Evolutionary conservation across 306 rosid species (phyloP).

Genomic region (Prunus persica): DNA sequence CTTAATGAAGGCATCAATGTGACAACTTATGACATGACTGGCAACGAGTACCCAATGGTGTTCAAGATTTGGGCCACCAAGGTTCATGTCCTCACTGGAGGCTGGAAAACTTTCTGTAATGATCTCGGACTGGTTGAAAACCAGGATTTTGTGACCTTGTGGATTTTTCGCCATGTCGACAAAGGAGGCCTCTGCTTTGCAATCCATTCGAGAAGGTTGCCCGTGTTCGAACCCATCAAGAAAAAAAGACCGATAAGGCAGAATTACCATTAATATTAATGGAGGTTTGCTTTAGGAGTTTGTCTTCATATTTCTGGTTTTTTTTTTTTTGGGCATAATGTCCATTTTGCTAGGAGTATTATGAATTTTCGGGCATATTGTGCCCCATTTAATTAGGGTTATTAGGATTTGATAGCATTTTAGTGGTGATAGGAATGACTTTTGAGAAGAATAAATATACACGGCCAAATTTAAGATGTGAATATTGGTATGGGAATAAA

Average conservation of each 20-base stretch:
- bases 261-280: background rate
- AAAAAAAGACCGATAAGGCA: background rate
- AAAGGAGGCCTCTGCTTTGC: background rate
- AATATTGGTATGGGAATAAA: too few species aligned
- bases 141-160: background rate
- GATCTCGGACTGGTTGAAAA: background rate
- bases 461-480: too few species aligned
- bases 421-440: too few species aligned
- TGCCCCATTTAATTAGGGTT: too few species aligned
- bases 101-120: conserved; percentile 1
- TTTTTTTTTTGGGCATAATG: too few species aligned
- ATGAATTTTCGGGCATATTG: too few species aligned
- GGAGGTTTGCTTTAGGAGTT: too few species aligned
- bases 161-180: conserved; percentile 1
- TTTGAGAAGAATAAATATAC: too few species aligned
- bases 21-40: background rate
- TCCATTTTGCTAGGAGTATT: too few species aligned
- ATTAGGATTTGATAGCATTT: too few species aligned
- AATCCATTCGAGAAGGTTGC: background rate
- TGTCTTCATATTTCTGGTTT: too few species aligned
- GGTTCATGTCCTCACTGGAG: background rate
- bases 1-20: background rate
- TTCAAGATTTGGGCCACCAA: conserved; percentile 2
- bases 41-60: background rate
- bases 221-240: background rate